These are phyloP conservation scores for Blastomyces emzantsi DNA, from an alignment of 2,329 filamentous ascomycete species.

Conservation along the genomic window DNA sequence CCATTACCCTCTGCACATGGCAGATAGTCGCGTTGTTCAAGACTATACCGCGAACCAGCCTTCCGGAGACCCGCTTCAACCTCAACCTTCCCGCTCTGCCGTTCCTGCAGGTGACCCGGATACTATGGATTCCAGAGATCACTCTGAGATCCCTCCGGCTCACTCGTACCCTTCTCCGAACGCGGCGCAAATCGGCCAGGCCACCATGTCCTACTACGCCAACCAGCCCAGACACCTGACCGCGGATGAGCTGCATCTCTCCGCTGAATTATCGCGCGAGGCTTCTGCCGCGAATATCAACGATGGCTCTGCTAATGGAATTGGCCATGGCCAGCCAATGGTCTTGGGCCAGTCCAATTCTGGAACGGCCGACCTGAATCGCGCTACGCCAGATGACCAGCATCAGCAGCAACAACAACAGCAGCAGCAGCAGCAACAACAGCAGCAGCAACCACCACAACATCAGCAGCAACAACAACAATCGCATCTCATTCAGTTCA, in stretches of 20 bases:
- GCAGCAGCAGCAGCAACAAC: constrained; percentile 12
- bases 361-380: constrained; percentile 29
- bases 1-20: constrained; percentile 9
- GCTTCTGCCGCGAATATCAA: constrained; percentile 38
- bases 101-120: constrained; percentile 13
- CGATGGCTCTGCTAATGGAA: constrained; percentile 30
- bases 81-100: constrained; percentile 18
- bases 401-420: constrained; percentile 17
- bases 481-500: constrained; percentile 35
- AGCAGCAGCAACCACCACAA: constrained; percentile 11
- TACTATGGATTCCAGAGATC: constrained; percentile 36
- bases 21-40: constrained; percentile 12
- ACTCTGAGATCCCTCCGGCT: constrained; percentile 36
- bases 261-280: constrained; percentile 40
- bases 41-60: constrained; percentile 12
- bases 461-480: constrained; percentile 17
- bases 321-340: constrained; percentile 35
- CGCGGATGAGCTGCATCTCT: constrained; percentile 40
- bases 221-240: constrained; percentile 34
- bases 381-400: constrained; percentile 29
- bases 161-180: constrained; percentile 39
- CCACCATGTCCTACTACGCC: constrained; percentile 36
- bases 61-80: constrained; percentile 29
- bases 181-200: constrained; percentile 37
- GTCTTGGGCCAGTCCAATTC: constrained; percentile 32